Evolutionary conservation across 2,329 filamentous ascomycete species (phyloP).

Genomic region (Fusarium illudens): DNA sequence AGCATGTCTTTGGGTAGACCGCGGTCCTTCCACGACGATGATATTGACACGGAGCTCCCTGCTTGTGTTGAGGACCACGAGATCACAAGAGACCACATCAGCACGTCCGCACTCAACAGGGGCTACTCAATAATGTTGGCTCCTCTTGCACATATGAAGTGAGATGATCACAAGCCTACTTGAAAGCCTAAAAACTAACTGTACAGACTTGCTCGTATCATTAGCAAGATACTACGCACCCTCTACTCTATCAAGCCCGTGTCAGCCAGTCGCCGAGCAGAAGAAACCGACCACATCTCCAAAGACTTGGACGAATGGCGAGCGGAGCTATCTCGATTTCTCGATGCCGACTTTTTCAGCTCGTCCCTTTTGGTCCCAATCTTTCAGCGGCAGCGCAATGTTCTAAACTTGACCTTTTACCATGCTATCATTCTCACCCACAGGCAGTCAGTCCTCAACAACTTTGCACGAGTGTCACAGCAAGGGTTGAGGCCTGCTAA

Average conservation of each 20-base stretch:
- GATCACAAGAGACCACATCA: constrained; percentile 32
- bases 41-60: constrained; percentile 39
- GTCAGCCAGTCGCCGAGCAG: constrained; percentile 37
- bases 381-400: constrained; percentile 53
- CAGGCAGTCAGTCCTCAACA: constrained; percentile 49
- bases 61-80: constrained; percentile 36
- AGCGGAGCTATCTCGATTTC: constrained; percentile 46
- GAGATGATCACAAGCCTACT: not conserved
- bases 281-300: constrained; percentile 42
- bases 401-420: constrained; percentile 54
- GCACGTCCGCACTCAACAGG: constrained; percentile 1
- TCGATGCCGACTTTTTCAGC: constrained; percentile 50
- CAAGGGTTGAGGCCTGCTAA: not conserved
- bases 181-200: not conserved
- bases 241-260: constrained; percentile 49
- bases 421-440: constrained; percentile 53
- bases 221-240: constrained; percentile 47
- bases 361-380: constrained; percentile 48
- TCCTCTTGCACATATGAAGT: constrained; percentile 49
- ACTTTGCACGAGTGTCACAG: constrained; percentile 40
- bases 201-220: constrained; percentile 47
- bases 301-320: constrained; percentile 48
- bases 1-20: constrained; percentile 37
- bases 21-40: constrained; percentile 38
- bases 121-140: constrained; percentile 45